Evolutionary conservation across 2,329 filamentous ascomycete species (phyloP).

Genomic region (Neofusicoccum ribis): DNA sequence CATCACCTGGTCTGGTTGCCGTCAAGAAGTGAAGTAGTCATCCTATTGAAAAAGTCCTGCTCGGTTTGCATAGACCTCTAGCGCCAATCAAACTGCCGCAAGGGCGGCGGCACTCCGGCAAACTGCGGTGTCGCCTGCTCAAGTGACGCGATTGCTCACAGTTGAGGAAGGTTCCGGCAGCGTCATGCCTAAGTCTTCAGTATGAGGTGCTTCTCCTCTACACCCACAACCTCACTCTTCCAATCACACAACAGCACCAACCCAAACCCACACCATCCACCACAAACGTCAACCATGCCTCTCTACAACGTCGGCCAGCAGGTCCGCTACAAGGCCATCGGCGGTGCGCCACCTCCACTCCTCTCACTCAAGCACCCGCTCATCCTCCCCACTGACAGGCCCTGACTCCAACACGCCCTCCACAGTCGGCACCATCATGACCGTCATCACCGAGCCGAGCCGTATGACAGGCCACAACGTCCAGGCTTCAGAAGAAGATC

Average conservation of each 20-base stretch:
- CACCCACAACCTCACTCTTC: too few species aligned
- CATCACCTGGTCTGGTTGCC: too few species aligned
- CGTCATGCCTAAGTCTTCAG: neutral
- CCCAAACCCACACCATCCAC: neutral
- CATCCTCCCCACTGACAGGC: neutral
- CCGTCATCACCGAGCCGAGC: neutral
- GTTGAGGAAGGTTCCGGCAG: neutral
- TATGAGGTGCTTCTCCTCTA: too few species aligned
- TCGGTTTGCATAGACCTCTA: too few species aligned
- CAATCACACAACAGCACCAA: neutral
- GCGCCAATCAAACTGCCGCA: neutral
- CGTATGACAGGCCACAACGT: neutral
- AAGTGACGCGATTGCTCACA: neutral
- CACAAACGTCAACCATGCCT: neutral
- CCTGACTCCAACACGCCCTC: conserved; percentile 1
- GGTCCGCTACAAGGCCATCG: conserved; percentile 15
- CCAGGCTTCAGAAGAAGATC: neutral
- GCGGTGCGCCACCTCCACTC: neutral
- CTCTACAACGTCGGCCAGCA: neutral
- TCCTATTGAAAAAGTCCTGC: too few species aligned
- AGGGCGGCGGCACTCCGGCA: neutral
- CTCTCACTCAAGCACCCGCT: neutral
- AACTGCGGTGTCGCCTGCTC: neutral
- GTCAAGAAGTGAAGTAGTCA: too few species aligned
- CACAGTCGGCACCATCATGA: neutral